A percentile compares a stretch with the other conserved stretches of the same genome.
Evolutionary conservation across 805 yeast genomes (phyloP).

Genomic region (Metschnikowia kunwiensis): DNA sequence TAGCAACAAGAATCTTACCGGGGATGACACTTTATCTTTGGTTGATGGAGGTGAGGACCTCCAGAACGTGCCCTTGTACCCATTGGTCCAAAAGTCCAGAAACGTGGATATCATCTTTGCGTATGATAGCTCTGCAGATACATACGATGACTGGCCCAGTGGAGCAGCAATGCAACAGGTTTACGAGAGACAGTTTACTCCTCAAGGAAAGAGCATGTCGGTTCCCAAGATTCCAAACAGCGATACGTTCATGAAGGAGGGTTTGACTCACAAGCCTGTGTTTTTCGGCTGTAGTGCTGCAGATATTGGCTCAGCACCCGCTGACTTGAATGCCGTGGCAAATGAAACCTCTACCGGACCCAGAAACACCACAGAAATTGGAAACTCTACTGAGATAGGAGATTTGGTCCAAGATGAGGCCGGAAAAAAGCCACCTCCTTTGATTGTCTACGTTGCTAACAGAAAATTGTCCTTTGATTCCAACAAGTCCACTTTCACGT

Average conservation of each 20-base stretch:
- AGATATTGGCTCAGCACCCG: constrained; percentile 1
- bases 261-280: constrained; percentile 18
- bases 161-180: constrained; percentile 47
- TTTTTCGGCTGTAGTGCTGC: constrained; percentile 26
- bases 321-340: not conserved
- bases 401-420: not conserved
- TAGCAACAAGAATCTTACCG: constrained; percentile 11
- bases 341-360: not conserved
- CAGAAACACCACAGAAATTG: not conserved
- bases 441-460: constrained; percentile 27
- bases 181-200: constrained; percentile 24
- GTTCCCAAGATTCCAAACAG: constrained; percentile 23
- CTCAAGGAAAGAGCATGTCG: constrained; percentile 21
- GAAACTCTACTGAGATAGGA: constrained; percentile 2
- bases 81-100: constrained; percentile 35
- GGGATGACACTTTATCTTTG: constrained; percentile 21
- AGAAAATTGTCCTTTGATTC: constrained; percentile 24
- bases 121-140: constrained; percentile 49
- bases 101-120: constrained; percentile 38
- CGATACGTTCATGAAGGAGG: constrained; percentile 13
- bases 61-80: constrained; percentile 45
- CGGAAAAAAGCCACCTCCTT: constrained; percentile 10
- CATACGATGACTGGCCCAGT: constrained; percentile 48
- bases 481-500: constrained; percentile 23
- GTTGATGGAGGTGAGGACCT: constrained; percentile 50